Conservation (phyloP, 2,329 filamentous ascomycete genomes). For the Claviceps purpurea region DNA sequence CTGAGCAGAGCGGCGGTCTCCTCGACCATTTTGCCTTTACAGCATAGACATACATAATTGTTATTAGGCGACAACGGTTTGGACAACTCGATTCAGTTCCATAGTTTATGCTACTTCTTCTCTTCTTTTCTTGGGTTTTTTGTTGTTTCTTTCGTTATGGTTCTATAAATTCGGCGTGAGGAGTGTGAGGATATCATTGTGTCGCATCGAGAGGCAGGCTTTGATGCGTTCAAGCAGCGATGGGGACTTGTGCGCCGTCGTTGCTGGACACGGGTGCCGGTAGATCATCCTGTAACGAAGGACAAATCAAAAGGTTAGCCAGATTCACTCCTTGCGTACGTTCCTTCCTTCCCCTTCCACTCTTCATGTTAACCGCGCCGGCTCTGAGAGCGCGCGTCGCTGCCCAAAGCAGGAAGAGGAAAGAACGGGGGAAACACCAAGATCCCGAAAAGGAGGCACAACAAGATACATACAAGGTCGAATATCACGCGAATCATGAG, state of each 20-base stretch:
- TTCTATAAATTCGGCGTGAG: too few species aligned
- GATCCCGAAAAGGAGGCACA: background rate
- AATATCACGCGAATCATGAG: slow-evolving; percentile 94
- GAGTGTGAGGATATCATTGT: background rate
- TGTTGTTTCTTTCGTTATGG: too few species aligned
- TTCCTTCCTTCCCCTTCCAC: background rate
- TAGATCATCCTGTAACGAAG: slow-evolving; percentile 26
- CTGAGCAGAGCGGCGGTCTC: too few species aligned
- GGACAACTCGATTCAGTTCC: too few species aligned
- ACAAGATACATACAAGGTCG: slow-evolving; percentile 50
- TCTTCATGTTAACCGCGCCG: too few species aligned
- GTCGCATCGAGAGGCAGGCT: background rate
- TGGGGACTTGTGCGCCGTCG: slow-evolving; percentile 22
- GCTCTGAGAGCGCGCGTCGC: too few species aligned
- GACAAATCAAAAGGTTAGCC: background rate
- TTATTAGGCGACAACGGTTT: too few species aligned
- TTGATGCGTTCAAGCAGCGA: slow-evolving; percentile 21
- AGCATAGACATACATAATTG: too few species aligned
- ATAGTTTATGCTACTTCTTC: too few species aligned
- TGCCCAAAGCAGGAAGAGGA: background rate
- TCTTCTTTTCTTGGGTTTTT: too few species aligned
- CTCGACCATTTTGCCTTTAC: too few species aligned
- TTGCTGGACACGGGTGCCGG: slow-evolving; percentile 24
- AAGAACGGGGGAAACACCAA: too few species aligned
- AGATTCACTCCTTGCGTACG: background rate